A percentile compares a stretch with the other conserved stretches of the same genome.
phyloP scores from a whole-genome alignment of 2,329 filamentous ascomycete species.

The Fusarium vanettenii region DNA sequence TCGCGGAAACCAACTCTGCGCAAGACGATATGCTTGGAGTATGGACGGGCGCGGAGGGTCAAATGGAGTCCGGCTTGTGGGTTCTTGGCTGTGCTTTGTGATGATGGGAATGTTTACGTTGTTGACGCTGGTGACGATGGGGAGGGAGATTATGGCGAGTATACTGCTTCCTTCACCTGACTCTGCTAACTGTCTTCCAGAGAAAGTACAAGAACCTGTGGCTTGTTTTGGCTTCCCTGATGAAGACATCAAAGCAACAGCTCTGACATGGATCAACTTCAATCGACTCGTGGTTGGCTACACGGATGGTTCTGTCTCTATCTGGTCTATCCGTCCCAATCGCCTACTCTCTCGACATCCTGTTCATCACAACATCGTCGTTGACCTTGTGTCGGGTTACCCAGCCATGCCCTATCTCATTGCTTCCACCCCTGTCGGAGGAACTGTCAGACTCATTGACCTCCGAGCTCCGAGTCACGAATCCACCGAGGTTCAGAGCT shows the following conservation, averaged over 20 bases:
- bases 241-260: slow-evolving; percentile 63
- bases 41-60: slow-evolving; percentile 62
- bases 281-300: slow-evolving; percentile 68
- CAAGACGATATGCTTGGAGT: slow-evolving; percentile 60
- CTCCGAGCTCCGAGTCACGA: slow-evolving; percentile 64
- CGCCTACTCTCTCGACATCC: slow-evolving; percentile 63
- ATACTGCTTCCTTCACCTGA: background rate
- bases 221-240: slow-evolving; percentile 57
- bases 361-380: slow-evolving; percentile 64
- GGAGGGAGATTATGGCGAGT: slow-evolving; percentile 55
- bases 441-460: slow-evolving; percentile 64
- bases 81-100: slow-evolving; percentile 62
- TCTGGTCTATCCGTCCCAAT: slow-evolving; percentile 67
- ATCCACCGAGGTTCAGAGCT: slow-evolving; percentile 63
- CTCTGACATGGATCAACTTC: slow-evolving; percentile 65
- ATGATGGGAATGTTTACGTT: slow-evolving; percentile 63
- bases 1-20: slow-evolving; percentile 52
- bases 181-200: slow-evolving; percentile 49
- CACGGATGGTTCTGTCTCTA: slow-evolving; percentile 65
- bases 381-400: slow-evolving; percentile 67
- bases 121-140: slow-evolving; percentile 53
- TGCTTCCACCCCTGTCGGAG: slow-evolving; percentile 66
- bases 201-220: slow-evolving; percentile 57
- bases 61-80: slow-evolving; percentile 65
- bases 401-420: slow-evolving; percentile 67